Conservation (phyloP, 257 asterid species). For the Fraxinus pennsylvanica region DNA sequence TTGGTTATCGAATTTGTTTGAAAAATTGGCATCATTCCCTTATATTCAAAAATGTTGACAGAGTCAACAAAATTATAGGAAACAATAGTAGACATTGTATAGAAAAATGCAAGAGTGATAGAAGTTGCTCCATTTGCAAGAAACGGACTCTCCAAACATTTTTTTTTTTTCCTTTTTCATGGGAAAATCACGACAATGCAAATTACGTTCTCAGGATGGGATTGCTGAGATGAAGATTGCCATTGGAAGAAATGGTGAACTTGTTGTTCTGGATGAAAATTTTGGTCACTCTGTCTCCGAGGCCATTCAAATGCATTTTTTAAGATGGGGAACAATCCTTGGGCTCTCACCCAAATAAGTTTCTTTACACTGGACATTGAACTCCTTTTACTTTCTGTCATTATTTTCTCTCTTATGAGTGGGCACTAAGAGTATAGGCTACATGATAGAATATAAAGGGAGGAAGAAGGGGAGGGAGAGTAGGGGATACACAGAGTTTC, state of each 20-base stretch:
- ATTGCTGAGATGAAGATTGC: neutral
- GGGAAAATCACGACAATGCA: neutral
- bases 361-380: slow-evolving; percentile 12
- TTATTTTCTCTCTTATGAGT: neutral
- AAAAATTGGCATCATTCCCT: neutral
- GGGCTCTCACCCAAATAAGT: slow-evolving; percentile 92
- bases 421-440: neutral
- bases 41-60: neutral
- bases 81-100: neutral
- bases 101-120: neutral
- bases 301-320: slow-evolving; percentile 38
- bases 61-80: neutral
- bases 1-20: neutral
- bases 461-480: neutral
- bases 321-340: slow-evolving; percentile 87
- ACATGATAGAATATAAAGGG: neutral
- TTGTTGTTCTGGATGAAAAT: slow-evolving; percentile 71
- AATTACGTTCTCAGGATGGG: neutral
- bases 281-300: neutral
- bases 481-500: neutral
- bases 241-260: neutral
- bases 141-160: neutral
- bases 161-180: too few relatives aligned
- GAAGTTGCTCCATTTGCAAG: neutral
- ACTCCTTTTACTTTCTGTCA: neutral